Evolutionary conservation across 192 early-diverging fungal species (phyloP), one percentile per base, ranked within the genome.

Genomic region (Coemansia sp.): DNA sequence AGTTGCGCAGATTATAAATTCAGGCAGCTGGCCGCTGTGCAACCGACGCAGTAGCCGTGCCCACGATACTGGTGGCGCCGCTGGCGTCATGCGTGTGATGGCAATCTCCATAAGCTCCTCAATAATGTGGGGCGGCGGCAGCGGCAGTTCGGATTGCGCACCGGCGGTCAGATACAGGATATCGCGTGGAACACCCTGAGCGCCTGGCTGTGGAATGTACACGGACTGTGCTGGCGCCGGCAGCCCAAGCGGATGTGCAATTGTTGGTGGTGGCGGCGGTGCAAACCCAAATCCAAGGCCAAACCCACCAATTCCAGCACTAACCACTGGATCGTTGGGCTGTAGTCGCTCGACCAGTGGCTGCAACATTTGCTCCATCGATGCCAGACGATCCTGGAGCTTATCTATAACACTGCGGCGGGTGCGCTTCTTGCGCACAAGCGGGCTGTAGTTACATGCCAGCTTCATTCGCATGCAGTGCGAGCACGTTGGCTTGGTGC

Each of bases 311-410:
- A 47, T 53, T 35, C 64, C 68, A 1, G 69, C 54, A 58, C 65
- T 60, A 47, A 79, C 65, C 9, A 80, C 65, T 4, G 77, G 77
- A 43, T 80, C 77, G 70, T 76, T 81, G 27, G 74, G 74, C 39
- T 70, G 60, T 35, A 81, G 73, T 17, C 74, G 73, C 65, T 81
- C 79, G 55, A 81, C 79, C 60, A 81, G 70, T 12, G 79, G 79
- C 70, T 76, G 79, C 22, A 81, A 64, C 70, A 81, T 72, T 74
- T 81, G 79, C 74, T 81, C 79, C 79, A 81, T 81, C 56, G 73
- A 81, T 53, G 65, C 70, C 0, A 81, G 67, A 2, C 79, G 65
- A 59, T 81, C 79, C 55, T 81, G 73, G 3, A 81, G 70, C 67
- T 81, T 81, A 54, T 81, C 79, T 45, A 81, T 81, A 43, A 81